Base-by-base conservation (phyloP, 2,329 filamentous ascomycete species). In the Trichothecium sympodiale region DNA sequence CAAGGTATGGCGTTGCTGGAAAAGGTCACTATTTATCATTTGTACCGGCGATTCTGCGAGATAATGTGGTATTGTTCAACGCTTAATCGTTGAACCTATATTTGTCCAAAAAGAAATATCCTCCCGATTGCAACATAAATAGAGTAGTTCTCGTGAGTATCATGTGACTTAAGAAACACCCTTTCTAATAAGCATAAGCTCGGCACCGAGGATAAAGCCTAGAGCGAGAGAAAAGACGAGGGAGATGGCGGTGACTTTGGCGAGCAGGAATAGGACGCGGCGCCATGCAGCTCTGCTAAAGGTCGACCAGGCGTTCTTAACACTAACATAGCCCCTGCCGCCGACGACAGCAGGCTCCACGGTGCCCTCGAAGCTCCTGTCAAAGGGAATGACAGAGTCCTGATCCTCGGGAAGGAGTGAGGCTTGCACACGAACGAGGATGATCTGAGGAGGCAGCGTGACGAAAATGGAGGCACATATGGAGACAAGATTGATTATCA, bases 311-410 rank as follows among this genome's bases (percentile, higher is more conserved):
- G 86, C 87, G 48, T 89, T 81, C 34, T 73, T 55, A 50, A 89
- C 71, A 29, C 80, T 74, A 42, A 84, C 69, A 45, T 74, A 77
- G 45, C 84, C 83, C 43, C 69, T 73, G 37, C 82, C 84, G 40
- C 76, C 79, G n/a, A 86, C 65, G 34, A 86, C 69, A 40, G 74
- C 72, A n/a, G 83, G 78, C 44, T 80, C 74, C 18, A 89, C 74
- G 53, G 78, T 81, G 47, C 84, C 84, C 43, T 72, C 75, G 51
- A 93, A 93, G 20, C 80, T 80, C 44, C 87, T 83, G 65, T 96
- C 89, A 50, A 96, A 94, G 23, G 85, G 80, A 26, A 96, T 79
- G 44, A 95, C 83, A 17, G 84, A 77, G 60, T 93, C 81, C 45
- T 87, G 73, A 14, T 84, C 78, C 40, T 85, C 80, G 1, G 86